These are phyloP conservation scores for Aspergillus incahuasiensis DNA, from an alignment of 495 filamentous ascomycete species.

Conservation along the genomic window DNA sequence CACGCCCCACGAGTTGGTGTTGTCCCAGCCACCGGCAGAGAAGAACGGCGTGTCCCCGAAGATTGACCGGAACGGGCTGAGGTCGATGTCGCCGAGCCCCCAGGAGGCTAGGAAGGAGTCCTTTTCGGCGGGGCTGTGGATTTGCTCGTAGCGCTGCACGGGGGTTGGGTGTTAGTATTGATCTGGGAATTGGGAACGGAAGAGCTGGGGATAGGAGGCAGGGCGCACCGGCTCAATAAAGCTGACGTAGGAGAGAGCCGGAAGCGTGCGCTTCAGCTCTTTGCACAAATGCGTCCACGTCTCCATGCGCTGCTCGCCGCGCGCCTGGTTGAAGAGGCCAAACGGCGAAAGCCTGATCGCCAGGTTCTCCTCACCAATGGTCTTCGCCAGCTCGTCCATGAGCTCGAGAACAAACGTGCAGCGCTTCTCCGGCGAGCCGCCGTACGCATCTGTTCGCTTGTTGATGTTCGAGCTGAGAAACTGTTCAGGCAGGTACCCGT, in stretches of 20 bases:
- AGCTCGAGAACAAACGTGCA: slow-evolving; percentile 39
- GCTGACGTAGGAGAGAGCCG: slow-evolving; percentile 46
- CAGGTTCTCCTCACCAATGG: slow-evolving; percentile 24
- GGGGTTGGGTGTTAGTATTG: not conserved
- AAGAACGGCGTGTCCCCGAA: slow-evolving; percentile 46
- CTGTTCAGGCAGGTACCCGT: slow-evolving; percentile 49
- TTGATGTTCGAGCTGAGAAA: slow-evolving; percentile 45
- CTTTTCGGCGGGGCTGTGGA: slow-evolving; percentile 41
- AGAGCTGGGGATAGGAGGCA: not conserved
- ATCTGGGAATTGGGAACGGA: no score
- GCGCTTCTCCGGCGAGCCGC: slow-evolving; percentile 45
- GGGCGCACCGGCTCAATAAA: slow-evolving; percentile 46
- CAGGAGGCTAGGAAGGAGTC: slow-evolving; percentile 40
- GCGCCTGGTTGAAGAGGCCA: slow-evolving; percentile 46
- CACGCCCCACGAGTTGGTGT: slow-evolving; percentile 42
- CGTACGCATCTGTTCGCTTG: slow-evolving; percentile 45
- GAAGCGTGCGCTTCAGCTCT: slow-evolving; percentile 42
- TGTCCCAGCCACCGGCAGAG: slow-evolving; percentile 45
- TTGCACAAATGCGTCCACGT: slow-evolving; percentile 48
- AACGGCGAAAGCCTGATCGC: slow-evolving; percentile 37
- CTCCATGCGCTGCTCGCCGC: slow-evolving; percentile 44
- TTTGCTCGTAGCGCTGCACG: slow-evolving; percentile 45
- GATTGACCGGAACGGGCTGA: slow-evolving; percentile 38
- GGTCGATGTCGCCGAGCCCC: slow-evolving; percentile 37
- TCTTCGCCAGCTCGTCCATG: slow-evolving; percentile 27